Base-by-base conservation (phyloP, 2,329 filamentous ascomycete genomes). In the Penicillium digitatum region DNA sequence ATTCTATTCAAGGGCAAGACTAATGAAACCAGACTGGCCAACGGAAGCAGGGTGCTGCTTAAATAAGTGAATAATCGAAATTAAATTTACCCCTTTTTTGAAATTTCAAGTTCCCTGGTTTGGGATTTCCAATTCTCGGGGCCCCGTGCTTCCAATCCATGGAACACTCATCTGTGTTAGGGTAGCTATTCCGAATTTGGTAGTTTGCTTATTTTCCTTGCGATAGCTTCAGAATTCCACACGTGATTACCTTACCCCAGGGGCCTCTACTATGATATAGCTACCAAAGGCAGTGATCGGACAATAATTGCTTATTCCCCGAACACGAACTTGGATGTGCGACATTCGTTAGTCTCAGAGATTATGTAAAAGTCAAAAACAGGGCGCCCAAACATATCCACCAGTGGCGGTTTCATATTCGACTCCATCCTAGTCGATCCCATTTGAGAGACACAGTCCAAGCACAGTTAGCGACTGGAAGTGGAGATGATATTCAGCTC, bases 11-110 rank as follows among this genome's bases (percentile, higher is more conserved):
- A 24, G 38, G 29, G 38, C 20, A 31, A 32, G 46, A 45, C 57
- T 57, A 53, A 56, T 47, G 31, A 38, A 43, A 49, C 24, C 55
- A 70, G 68, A 69, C 68, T 38, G 68, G 68, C 48, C 68, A 71
- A 60, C 63, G 68, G 44, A 65, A 64, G 18, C 60, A 65, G 63
- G 67, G 63, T 7, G 65, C 48, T n/a, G 52, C 58, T 16, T 70
- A 52, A 66, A 48, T 48, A 35, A 46, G 24, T 38, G 37, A 31
- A 16, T 48, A 29, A 52, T 38, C 14, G 37, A 24, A 24, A 39
- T 44, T 31, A 16, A 31, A 18, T 20, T 44, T 6, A 11, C 11
- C 20, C 20, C 8, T 26, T 3, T 9, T 18, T 44, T 31, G 9
- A 29, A 20, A 5, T 39, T 12, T 1, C 11, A 2, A 12, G 45